Conservation (phyloP, 495 filamentous ascomycete species). For the Lepidopterella palustris region DNA sequence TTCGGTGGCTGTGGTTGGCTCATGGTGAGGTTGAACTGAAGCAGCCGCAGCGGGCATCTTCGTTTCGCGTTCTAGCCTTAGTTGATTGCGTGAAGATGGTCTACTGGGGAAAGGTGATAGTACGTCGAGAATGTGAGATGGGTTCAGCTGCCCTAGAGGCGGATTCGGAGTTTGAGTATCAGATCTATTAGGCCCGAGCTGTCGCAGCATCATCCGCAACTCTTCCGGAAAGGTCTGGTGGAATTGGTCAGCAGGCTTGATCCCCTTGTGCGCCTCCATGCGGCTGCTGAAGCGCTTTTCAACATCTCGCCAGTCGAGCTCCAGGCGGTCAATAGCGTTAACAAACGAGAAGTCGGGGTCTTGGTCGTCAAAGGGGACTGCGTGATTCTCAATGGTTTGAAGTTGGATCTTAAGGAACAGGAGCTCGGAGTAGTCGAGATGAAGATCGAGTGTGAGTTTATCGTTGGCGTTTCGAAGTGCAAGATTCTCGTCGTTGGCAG, state of each 20-base stretch:
- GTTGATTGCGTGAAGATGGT: background rate
- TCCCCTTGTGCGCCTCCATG: background rate
- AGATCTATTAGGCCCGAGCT: background rate
- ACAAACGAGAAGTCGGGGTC: constrained; percentile 1
- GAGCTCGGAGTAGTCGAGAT: constrained; percentile 29
- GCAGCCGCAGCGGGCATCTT: too few species aligned
- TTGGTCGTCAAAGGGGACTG: background rate
- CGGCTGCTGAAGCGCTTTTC: background rate
- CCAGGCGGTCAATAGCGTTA: background rate
- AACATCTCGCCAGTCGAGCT: constrained; percentile 3
- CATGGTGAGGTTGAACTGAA: too few species aligned
- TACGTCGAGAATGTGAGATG: background rate
- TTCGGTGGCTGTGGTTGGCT: too few species aligned
- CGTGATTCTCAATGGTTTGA: constrained; percentile 6
- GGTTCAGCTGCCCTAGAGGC: background rate
- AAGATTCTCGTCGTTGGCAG: constrained; percentile 1
- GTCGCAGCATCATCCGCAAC: background rate
- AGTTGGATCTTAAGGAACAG: constrained; percentile 31
- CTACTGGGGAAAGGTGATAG: background rate
- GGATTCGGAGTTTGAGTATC: background rate
- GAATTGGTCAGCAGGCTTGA: background rate
- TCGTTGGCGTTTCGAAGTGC: background rate
- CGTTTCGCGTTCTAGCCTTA: too few species aligned
- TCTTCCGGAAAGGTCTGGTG: background rate
- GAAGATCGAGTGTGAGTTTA: constrained; percentile 19